Base-by-base conservation (phyloP, 202 grass and related monocot species). In the Eragrostis tef region DNA sequence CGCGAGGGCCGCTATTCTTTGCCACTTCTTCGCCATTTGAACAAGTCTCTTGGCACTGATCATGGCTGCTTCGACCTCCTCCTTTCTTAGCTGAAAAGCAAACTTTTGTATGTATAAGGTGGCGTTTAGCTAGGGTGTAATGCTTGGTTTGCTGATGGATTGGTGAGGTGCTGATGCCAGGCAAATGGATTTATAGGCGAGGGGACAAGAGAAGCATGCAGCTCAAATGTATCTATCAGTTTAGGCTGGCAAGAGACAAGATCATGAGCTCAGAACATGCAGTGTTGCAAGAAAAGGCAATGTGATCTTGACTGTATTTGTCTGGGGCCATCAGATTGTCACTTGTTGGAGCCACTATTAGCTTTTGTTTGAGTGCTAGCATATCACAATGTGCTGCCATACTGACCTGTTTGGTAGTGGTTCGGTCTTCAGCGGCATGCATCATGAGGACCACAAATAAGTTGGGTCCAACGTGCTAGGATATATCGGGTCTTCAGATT, bases 21-120 rank as follows among this genome's bases (percentile, higher is more conserved):
- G 82, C 90, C 90, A 97, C 75, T 89, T 92, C 62, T 71, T 86
- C 1, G 80, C 86, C 80, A 90, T 50, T 3, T 91, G 70, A 19
- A n/a, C 27, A 31, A 93, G 74, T 82, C 69, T 81, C 58, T 77
- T 92, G 13, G 77, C 29, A 66, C 78, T 96, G 36, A 89, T 9
- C 90, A 92, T 96, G 34, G 62, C 77, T 70, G 56, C 6, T 69
- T 73, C n/a, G n/a, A 10, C 50, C 43, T 84, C 50, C 56, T 76
- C 45, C 67, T 75, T 86, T 80, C 44, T 11, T 51, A 21, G 51
- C 29, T 44, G 64, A 60, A 75, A 75, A 31, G 15, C 31, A 34
- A 34, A n/a, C n/a, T n/a, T 34, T 34, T 34, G 4, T 34, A 34
- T 2, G 31, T n/a, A 34, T 4, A 34, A 34, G 31, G 31, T 53